Conservation (phyloP, 176 grass and related monocot species). For the Bonia amplexicaulis region DNA sequence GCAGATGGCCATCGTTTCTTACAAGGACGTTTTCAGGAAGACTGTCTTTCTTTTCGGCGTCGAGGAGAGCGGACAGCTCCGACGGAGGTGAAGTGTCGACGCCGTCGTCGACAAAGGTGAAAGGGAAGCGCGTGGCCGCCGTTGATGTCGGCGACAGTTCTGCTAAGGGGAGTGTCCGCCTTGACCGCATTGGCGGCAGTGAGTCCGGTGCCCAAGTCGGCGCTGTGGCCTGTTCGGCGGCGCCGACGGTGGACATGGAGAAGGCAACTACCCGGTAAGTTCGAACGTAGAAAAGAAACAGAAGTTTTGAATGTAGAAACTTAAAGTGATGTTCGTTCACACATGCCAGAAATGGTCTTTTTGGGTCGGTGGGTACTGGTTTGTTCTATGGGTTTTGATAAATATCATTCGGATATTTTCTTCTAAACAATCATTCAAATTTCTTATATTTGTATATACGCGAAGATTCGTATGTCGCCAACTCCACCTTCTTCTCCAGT, state of each 20-base stretch:
- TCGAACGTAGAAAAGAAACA: conserved; percentile 33
- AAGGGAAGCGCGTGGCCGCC: conserved; percentile 40
- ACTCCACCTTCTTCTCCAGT: too few relatives aligned
- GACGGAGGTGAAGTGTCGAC: conserved; percentile 35
- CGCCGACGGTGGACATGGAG: conserved; percentile 21
- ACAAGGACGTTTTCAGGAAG: conserved; percentile 54
- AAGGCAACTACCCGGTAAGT: conserved; percentile 30
- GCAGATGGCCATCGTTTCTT: conserved; percentile 57
- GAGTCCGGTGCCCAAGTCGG: conserved; percentile 18
- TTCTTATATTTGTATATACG: too few relatives aligned
- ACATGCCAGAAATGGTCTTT: not conserved
- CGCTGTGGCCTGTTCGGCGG: conserved; percentile 2
- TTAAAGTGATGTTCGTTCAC: not conserved
- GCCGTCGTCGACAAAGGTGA: conserved; percentile 28
- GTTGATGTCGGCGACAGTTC: conserved; percentile 1
- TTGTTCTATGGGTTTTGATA: too few relatives aligned
- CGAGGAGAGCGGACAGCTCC: conserved; percentile 32
- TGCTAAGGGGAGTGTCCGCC: not conserved
- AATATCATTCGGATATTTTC: too few relatives aligned
- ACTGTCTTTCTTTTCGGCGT: conserved; percentile 36
- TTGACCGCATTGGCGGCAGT: conserved; percentile 24
- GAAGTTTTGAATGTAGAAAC: not conserved
- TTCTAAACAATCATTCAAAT: too few relatives aligned
- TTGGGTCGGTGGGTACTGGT: not conserved
- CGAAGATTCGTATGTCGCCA: too few relatives aligned